These are phyloP conservation scores for Globisporangium lucens DNA, from an alignment of 352 stramenopile species.

Conservation along the genomic window DNA sequence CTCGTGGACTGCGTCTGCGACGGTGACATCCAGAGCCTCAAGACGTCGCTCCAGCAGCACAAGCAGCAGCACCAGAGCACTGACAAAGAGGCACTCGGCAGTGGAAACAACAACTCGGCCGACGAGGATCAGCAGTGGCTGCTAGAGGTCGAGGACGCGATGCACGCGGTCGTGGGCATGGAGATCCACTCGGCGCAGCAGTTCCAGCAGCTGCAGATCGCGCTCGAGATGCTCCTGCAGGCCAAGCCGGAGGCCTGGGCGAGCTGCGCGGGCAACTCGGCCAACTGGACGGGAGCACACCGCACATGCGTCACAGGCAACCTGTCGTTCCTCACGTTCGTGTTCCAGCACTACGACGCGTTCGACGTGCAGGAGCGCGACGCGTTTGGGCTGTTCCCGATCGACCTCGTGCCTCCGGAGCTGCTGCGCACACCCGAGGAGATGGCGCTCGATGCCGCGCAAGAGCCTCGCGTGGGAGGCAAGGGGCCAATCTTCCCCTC, in stretches of 20 bases:
- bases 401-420: constrained; percentile 57
- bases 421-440: constrained; percentile 29
- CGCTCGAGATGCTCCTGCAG: constrained; percentile 53
- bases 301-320: constrained; percentile 59
- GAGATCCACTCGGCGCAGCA: constrained; percentile 54
- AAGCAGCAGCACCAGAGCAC: constrained; percentile 6
- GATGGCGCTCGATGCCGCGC: constrained; percentile 17
- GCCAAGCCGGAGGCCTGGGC: constrained; percentile 27
- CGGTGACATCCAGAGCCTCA: constrained; percentile 49
- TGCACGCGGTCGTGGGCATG: constrained; percentile 54
- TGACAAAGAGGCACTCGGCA: constrained; percentile 12
- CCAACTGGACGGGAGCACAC: constrained; percentile 48
- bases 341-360: constrained; percentile 35
- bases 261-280: constrained; percentile 27
- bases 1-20: constrained; percentile 55
- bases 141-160: constrained; percentile 44
- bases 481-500: constrained; percentile 4
- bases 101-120: not conserved
- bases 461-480: constrained; percentile 4
- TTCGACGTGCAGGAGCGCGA: constrained; percentile 39
- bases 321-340: constrained; percentile 53
- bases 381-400: constrained; percentile 44
- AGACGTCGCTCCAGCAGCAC: constrained; percentile 29
- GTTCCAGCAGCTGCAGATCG: constrained; percentile 62
- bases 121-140: constrained; percentile 19